phyloP scores from a whole-genome alignment of 2,329 filamentous ascomycete genomes.

The Zymoseptoria passerinii region DNA sequence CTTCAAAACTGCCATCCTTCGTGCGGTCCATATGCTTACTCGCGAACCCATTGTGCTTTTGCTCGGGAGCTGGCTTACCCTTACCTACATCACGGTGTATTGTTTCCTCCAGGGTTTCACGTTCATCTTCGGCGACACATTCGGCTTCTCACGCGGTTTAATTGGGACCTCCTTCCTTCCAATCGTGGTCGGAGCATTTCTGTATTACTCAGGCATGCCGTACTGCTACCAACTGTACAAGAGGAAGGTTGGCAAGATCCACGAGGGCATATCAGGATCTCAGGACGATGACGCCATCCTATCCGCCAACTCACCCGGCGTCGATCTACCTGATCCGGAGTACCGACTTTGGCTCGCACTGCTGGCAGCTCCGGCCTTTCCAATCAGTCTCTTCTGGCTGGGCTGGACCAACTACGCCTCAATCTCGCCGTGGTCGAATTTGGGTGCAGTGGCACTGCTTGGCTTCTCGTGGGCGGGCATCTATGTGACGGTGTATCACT shows the following conservation, averaged over 20 bases:
- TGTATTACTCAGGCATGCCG: constrained; percentile 15
- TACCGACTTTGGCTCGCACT: constrained; percentile 39
- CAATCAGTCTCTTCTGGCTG: constrained; percentile 44
- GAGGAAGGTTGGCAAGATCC: constrained; percentile 19
- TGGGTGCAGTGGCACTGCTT: constrained; percentile 37
- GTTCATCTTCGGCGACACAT: constrained; percentile 38
- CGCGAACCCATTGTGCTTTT: constrained; percentile 39
- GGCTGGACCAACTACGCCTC: constrained; percentile 39
- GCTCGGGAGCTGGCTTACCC: constrained; percentile 43
- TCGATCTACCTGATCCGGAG: constrained; percentile 25
- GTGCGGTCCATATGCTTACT: constrained; percentile 19
- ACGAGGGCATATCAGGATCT: constrained; percentile 8
- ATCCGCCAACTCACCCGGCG: constrained; percentile 11
- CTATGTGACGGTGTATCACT: constrained; percentile 33
- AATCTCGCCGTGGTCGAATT: constrained; percentile 40
- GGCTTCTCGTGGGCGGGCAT: constrained; percentile 42
- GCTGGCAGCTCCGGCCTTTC: constrained; percentile 36
- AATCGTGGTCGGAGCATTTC: constrained; percentile 32
- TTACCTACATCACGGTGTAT: constrained; percentile 48
- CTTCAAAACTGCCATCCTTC: constrained; percentile 12
- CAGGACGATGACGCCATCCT: constrained; percentile 1
- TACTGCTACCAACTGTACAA: constrained; percentile 13
- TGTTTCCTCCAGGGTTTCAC: constrained; percentile 47
- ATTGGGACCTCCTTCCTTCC: constrained; percentile 39
- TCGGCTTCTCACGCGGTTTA: constrained; percentile 36